Evolutionary conservation across 176 grass and related monocot species (phyloP), one percentile per base, ranked within the genome.

Genomic region (Cenchrus americanus): DNA sequence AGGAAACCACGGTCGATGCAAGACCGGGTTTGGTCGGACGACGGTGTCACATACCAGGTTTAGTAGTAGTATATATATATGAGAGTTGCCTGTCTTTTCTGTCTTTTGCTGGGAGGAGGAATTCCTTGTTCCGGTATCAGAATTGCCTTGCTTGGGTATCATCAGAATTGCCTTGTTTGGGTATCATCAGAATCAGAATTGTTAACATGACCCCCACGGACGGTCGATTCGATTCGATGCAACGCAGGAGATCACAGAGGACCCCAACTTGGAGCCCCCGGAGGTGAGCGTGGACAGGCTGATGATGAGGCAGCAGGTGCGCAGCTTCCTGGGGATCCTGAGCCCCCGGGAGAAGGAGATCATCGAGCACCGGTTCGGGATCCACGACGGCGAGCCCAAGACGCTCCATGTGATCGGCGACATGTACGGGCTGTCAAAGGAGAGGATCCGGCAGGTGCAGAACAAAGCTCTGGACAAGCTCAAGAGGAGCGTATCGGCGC

Each of bases 391-490:
- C 8, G 73, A 90, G 87, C 89, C 75, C 15, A 95, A 98, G 65
- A 90, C 93, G 15, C 82, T 98, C 6, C 82, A 90, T 47, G 89
- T 93, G 43, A 98, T 98, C 64, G 96, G 96, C 10, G 51, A 78
- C 67, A 92, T 95, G 76, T 95, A 85, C 26, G 93, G 87, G 21
- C 78, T 95, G 14, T 91, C 96, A 5, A 98, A 93, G 73, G 96
- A 98, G 84, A 91, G 96, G 62, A 87, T 98, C 61, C 69, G 96
- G 57, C 96, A 98, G 82, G 85, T 98, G 44, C 93, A 93, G 80
- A 90, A 90, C 52, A 78, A 88, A 9, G 93, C 96, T 6, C 1
- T 98, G 75, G 54, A 87, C 34, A 98, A 98, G 89, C 78, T 95
- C 0, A 98, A 82, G 34, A n/a, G 71, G 48, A 93, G 81, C n/a